Percentiles rank a stretch among this genome's conserved stretches.
These are phyloP conservation scores for Periconia digitata DNA, from an alignment of 2,329 filamentous ascomycete species.

Conservation along the genomic window DNA sequence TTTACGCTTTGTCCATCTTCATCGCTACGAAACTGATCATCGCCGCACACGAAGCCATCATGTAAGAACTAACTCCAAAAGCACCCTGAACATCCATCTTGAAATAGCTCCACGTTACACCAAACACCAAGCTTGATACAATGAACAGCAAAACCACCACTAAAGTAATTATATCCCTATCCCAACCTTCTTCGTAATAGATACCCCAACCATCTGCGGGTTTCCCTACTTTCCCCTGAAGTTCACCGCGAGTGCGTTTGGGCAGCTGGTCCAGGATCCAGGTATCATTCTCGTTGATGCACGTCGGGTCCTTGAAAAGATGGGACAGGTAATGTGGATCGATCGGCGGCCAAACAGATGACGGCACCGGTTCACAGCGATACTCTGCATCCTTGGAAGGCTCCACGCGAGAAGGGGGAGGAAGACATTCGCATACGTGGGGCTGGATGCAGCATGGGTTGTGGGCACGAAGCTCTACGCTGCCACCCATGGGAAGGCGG, in stretches of 20 bases:
- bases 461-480: constrained; percentile 23
- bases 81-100: constrained; percentile 24
- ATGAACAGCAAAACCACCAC: constrained; percentile 17
- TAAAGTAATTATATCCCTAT: constrained; percentile 15
- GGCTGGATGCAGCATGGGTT: constrained; percentile 12
- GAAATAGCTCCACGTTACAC: constrained; percentile 20
- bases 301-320: constrained; percentile 17
- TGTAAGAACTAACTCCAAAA: constrained; percentile 6
- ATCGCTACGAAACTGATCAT: constrained; percentile 1
- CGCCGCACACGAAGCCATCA: constrained; percentile 1
- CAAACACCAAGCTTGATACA: constrained; percentile 20
- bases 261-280: constrained; percentile 26
- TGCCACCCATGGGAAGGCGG: constrained; percentile 17
- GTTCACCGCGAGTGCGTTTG: constrained; percentile 20
- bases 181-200: constrained; percentile 26
- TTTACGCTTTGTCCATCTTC: constrained; percentile 3
- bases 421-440: constrained; percentile 22
- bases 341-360: constrained; percentile 21
- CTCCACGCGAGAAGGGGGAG: constrained; percentile 20
- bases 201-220: constrained; percentile 33
- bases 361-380: constrained; percentile 21
- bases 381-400: constrained; percentile 26
- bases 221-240: constrained; percentile 16
- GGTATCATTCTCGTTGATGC: constrained; percentile 17
- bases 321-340: constrained; percentile 21